These are phyloP conservation scores for Posidonia australis DNA, from an alignment of 106 monocot genomes.

Conservation along the genomic window DNA sequence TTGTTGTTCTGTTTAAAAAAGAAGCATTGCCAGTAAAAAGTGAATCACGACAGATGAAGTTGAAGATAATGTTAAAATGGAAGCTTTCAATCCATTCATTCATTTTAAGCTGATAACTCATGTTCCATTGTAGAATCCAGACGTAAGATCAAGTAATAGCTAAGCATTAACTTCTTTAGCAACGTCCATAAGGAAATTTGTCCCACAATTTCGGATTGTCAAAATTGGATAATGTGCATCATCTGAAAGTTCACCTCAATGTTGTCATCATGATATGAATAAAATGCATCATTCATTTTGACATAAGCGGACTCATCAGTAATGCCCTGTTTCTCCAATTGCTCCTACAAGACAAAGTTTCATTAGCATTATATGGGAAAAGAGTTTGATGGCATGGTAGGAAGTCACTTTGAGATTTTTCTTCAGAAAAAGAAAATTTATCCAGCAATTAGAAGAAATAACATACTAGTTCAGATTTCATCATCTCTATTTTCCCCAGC, in stretches of 20 bases:
- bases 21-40: no score
- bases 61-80: no score
- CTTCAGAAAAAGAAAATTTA: not conserved
- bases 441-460: not conserved
- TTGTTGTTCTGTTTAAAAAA: not conserved
- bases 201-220: no score
- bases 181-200: no score
- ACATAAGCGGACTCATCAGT: constrained; percentile 9
- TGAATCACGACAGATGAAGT: no score
- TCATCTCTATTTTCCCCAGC: constrained; percentile 32
- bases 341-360: constrained; percentile 29
- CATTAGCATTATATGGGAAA: not conserved
- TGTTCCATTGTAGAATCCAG: no score
- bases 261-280: constrained; percentile 20
- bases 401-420: no score
- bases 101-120: no score
- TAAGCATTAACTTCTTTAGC: no score
- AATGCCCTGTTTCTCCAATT: constrained; percentile 17
- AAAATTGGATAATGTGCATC: not conserved
- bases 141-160: no score
- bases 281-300: constrained; percentile 16
- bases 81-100: no score
- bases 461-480: constrained; percentile 62
- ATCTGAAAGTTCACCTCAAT: constrained; percentile 35
- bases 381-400: not conserved